Percentiles rank a stretch among this genome's conserved stretches.
Evolutionary conservation across 176 grass and related monocot genomes (phyloP).

Genomic region (Aegilops tauschii): DNA sequence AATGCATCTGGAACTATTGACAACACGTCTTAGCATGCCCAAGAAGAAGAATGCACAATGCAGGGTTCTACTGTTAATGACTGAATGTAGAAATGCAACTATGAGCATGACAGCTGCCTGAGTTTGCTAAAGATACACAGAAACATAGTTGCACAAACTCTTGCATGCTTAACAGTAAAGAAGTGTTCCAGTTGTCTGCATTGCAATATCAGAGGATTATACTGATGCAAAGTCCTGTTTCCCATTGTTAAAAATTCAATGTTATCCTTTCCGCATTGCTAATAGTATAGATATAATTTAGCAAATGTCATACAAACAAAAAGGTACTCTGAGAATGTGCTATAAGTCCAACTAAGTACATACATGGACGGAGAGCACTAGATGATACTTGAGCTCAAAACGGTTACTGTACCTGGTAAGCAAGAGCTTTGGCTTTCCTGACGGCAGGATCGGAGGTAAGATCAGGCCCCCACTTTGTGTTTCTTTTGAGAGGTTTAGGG

Average conservation of each 20-base stretch:
- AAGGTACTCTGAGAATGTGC: neutral
- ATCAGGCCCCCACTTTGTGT: constrained; percentile 76
- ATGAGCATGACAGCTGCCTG: neutral
- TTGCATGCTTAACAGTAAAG: neutral
- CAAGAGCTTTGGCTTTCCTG: constrained; percentile 63
- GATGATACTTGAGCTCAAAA: neutral
- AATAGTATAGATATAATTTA: neutral
- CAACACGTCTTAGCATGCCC: neutral
- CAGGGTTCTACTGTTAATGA: neutral
- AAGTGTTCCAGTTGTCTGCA: neutral
- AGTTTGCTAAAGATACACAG: neutral
- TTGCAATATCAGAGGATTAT: neutral
- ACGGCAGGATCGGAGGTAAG: constrained; percentile 53
- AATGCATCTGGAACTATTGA: neutral
- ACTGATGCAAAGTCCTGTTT: neutral
- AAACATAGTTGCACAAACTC: neutral
- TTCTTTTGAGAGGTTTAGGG: constrained; percentile 55
- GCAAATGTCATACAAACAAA: neutral
- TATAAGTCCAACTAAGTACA: neutral
- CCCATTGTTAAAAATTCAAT: neutral
- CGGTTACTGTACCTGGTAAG: constrained; percentile 64
- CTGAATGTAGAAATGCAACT: neutral
- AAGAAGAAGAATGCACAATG: neutral
- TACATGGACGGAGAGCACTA: neutral
- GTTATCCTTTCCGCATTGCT: neutral